Evolutionary conservation across 495 filamentous ascomycete species (phyloP).

Genomic region (Lophiostoma macrostomum): DNA sequence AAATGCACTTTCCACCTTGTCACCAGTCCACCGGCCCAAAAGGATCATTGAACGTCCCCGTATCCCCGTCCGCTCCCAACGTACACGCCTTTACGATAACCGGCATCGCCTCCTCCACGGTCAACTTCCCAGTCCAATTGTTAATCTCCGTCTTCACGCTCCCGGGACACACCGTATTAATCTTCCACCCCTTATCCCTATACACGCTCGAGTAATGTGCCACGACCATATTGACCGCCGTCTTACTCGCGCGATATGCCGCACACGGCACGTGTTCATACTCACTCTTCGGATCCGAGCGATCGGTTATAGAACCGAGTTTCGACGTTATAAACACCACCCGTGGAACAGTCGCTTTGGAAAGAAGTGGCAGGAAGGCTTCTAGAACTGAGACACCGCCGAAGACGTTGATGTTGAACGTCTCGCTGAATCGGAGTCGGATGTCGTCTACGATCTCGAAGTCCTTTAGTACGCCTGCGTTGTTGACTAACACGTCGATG

Average conservation of each 20-base stretch:
- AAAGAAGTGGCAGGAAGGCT: conserved; percentile 12
- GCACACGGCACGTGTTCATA: not conserved
- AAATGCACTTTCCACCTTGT: too few relatives aligned
- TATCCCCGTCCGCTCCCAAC: conserved; percentile 8
- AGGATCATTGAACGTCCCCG: conserved; percentile 4
- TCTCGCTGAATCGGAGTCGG: not conserved
- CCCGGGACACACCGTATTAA: conserved; percentile 10
- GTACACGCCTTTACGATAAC: conserved; percentile 6
- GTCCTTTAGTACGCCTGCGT: conserved; percentile 3
- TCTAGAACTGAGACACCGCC: not conserved
- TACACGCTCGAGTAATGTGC: not conserved
- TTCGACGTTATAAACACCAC: conserved; percentile 8
- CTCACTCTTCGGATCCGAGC: not conserved
- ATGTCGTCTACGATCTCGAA: not conserved
- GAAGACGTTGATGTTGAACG: conserved; percentile 11
- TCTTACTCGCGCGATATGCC: conserved; percentile 6
- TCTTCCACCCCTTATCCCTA: conserved; percentile 1
- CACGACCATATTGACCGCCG: conserved; percentile 7
- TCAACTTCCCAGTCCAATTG: not conserved
- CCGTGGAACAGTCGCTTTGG: not conserved
- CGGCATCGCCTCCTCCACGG: conserved; percentile 2
- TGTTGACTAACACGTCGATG: conserved; percentile 12
- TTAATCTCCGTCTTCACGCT: conserved; percentile 8
- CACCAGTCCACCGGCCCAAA: conserved; percentile 5
- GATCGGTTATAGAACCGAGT: conserved; percentile 4